phyloP scores from a whole-genome alignment of 23 red algal genomes.

The Gracilaria caudata region DNA sequence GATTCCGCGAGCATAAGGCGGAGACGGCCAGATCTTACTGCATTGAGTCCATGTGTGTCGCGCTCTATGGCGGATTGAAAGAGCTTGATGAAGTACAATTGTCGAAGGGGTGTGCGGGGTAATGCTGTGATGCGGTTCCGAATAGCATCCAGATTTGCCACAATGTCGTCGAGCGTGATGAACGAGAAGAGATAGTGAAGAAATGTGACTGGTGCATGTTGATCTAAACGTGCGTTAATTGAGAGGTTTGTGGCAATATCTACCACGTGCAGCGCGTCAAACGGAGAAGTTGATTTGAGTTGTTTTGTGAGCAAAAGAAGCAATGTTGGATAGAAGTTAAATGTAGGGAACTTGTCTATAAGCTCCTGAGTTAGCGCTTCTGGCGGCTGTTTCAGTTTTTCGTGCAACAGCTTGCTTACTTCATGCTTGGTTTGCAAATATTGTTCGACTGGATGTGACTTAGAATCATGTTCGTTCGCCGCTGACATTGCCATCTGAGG shows the following conservation, averaged over 20 bases:
- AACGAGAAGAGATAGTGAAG: constrained; percentile 35
- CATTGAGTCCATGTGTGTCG: constrained; percentile 32
- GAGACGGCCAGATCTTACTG: constrained; percentile 24
- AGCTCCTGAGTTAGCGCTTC: not conserved
- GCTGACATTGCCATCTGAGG: not conserved
- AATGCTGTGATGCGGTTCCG: not conserved
- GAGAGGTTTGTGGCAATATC: constrained; percentile 8
- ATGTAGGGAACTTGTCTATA: not conserved
- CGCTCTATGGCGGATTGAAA: constrained; percentile 37
- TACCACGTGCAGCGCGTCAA: constrained; percentile 18
- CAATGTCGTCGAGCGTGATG: constrained; percentile 16
- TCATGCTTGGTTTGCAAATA: not conserved
- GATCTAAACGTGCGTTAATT: not conserved
- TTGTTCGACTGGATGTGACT: not conserved
- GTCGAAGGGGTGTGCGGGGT: constrained; percentile 1
- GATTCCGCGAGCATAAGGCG: constrained; percentile 43
- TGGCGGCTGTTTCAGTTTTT: not conserved
- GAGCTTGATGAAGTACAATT: constrained; percentile 35
- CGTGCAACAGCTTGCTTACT: not conserved
- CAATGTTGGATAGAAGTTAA: constrained; percentile 9
- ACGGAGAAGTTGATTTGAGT: not conserved
- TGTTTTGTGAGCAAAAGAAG: not conserved
- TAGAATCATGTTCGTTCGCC: not conserved
- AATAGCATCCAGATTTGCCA: constrained; percentile 17
- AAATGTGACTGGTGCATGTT: constrained; percentile 12